Conservation (phyloP, 2,329 filamentous ascomycete genomes). For the Fusarium sp. region DNA sequence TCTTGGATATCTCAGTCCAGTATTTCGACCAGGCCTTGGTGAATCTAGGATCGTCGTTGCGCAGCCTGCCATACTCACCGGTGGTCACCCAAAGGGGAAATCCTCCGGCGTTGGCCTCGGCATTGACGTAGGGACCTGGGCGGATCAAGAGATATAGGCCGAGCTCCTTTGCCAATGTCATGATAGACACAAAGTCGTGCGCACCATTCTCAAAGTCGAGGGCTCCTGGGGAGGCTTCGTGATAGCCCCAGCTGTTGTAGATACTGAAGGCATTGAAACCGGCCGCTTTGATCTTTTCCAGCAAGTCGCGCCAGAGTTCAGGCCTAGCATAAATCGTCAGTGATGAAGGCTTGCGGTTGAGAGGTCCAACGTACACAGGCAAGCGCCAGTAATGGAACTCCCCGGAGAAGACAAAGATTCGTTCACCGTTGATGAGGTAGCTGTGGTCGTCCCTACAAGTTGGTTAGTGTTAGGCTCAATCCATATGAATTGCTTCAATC, state of each 20-base stretch:
- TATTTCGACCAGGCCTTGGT: constrained; percentile 66
- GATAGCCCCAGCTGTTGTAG: constrained; percentile 57
- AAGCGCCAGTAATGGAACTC: constrained; percentile 58
- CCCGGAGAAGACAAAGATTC: constrained; percentile 57
- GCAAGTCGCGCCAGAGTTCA: constrained; percentile 55
- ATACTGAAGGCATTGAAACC: constrained; percentile 58
- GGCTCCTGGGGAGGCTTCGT: constrained; percentile 49
- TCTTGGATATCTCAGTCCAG: constrained; percentile 60
- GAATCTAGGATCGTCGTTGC: constrained; percentile 64
- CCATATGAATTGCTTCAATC: fast-evolving
- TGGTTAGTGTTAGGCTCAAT: fast-evolving
- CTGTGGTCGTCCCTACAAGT: constrained; percentile 55
- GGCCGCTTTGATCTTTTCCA: constrained; percentile 57
- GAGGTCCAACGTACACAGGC: constrained; percentile 50
- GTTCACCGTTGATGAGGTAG: constrained; percentile 54
- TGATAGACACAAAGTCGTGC: constrained; percentile 62
- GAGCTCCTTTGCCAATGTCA: constrained; percentile 59
- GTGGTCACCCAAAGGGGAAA: constrained; percentile 72
- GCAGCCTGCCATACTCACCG: constrained; percentile 64
- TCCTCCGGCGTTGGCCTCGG: constrained; percentile 70
- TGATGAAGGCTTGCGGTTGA: neutral
- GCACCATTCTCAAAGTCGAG: constrained; percentile 48
- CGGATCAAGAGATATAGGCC: constrained; percentile 59
- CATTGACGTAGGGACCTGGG: constrained; percentile 72
- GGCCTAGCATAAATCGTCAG: constrained; percentile 23